A percentile compares a stretch with the other conserved stretches of the same genome.
Evolutionary conservation across 2,329 filamentous ascomycete genomes (phyloP).

Genomic region (Cladosporium sp.): DNA sequence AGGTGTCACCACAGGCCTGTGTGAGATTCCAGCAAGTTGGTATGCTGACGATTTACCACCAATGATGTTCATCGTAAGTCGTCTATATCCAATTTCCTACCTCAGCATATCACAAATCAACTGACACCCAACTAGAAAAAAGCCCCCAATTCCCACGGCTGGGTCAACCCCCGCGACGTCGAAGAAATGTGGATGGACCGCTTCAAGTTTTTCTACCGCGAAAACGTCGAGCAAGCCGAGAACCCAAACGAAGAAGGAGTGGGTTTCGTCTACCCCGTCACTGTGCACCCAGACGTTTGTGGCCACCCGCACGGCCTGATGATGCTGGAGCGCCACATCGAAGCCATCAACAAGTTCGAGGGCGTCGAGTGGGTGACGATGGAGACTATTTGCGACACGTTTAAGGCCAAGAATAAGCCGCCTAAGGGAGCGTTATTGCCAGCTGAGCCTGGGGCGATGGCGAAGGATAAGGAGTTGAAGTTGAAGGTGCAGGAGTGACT

Average conservation of each 20-base stretch:
- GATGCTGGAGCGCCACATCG: conserved; percentile 71
- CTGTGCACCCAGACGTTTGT: conserved; percentile 69
- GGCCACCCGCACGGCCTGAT: conserved; percentile 67
- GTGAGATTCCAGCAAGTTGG: conserved; percentile 64
- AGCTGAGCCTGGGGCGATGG: conserved; percentile 49
- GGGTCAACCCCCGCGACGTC: conserved; percentile 52
- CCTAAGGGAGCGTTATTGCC: conserved; percentile 59
- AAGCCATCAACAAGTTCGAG: conserved; percentile 62
- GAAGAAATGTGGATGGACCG: conserved; percentile 64
- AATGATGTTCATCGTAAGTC: conserved; percentile 61
- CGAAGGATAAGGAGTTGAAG: conserved; percentile 39
- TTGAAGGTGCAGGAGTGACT: conserved; percentile 26
- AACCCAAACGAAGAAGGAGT: conserved; percentile 63
- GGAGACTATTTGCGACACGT: conserved; percentile 68
- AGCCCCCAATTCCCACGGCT: conserved; percentile 62
- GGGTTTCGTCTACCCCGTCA: conserved; percentile 68
- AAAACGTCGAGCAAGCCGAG: background rate
- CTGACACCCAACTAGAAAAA: background rate
- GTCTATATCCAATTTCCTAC: background rate
- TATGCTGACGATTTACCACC: conserved; percentile 59
- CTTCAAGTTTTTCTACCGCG: conserved; percentile 68
- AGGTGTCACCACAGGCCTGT: conserved; percentile 58
- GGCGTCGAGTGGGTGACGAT: conserved; percentile 66
- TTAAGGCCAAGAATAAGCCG: conserved; percentile 61
- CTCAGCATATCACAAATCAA: too few relatives aligned